Evolutionary conservation across 495 filamentous ascomycete genomes (phyloP).

Genomic region (Rostrohypoxylon terebratum): DNA sequence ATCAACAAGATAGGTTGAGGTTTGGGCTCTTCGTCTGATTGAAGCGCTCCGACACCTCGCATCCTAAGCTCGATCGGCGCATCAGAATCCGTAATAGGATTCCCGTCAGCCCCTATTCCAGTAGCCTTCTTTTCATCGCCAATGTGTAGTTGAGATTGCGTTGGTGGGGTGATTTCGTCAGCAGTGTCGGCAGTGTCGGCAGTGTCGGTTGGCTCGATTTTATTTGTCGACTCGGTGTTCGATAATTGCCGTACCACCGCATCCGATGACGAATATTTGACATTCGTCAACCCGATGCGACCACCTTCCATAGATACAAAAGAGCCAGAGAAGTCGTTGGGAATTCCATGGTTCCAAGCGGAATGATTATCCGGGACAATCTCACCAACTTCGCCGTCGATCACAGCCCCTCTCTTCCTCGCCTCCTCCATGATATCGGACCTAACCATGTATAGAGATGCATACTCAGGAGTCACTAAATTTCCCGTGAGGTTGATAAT

Average conservation of each 20-base stretch:
- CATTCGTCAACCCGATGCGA: background rate
- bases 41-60: background rate
- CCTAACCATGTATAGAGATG: background rate
- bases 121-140: background rate
- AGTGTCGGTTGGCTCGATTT: background rate
- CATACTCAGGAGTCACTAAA: background rate
- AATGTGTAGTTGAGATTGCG: background rate
- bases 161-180: background rate
- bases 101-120: background rate
- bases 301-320: background rate
- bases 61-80: background rate
- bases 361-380: background rate
- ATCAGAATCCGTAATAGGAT: background rate
- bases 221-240: background rate
- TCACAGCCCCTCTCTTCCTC: background rate
- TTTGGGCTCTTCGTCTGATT: background rate
- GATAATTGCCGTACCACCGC: background rate
- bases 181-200: background rate
- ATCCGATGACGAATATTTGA: background rate
- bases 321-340: background rate
- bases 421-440: constrained; percentile 8
- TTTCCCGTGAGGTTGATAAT: constrained; percentile 57
- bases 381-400: background rate
- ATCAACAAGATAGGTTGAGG: background rate
- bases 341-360: background rate